These are phyloP conservation scores for Crithidia brevicula DNA, from an alignment of 208 protist genomes.

Conservation along the genomic window DNA sequence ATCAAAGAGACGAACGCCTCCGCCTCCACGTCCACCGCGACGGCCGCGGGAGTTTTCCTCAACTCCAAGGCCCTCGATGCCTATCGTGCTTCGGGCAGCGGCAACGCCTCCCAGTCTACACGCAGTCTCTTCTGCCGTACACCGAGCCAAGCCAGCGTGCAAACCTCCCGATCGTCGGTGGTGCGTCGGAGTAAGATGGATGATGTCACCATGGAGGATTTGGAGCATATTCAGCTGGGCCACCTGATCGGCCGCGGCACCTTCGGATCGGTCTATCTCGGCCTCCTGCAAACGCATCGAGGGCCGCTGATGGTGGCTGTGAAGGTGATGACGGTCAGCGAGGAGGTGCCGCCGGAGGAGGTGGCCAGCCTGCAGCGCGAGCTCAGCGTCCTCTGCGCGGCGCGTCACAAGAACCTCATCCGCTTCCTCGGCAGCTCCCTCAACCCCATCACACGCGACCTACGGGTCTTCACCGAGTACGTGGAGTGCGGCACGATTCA, in stretches of 20 bases:
- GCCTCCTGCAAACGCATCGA: slow-evolving; percentile 43
- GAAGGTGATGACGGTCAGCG: slow-evolving; percentile 57
- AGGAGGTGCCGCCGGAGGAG: slow-evolving; percentile 34
- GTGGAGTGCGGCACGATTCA: slow-evolving; percentile 75
- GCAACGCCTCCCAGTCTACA: too few relatives aligned
- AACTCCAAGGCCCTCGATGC: slow-evolving; percentile 32
- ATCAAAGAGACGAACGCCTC: too few relatives aligned
- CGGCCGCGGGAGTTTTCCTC: slow-evolving; percentile 15
- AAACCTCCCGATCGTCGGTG: slow-evolving; percentile 52
- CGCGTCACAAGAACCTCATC: slow-evolving; percentile 76
- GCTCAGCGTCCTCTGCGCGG: slow-evolving; percentile 60
- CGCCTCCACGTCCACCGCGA: too few relatives aligned
- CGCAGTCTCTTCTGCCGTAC: slow-evolving; percentile 8
- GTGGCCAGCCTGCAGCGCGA: slow-evolving; percentile 55
- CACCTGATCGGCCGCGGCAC: slow-evolving; percentile 64
- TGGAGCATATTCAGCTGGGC: slow-evolving; percentile 52
- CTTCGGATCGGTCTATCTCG: slow-evolving; percentile 65
- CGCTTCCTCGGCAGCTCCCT: slow-evolving; percentile 69
- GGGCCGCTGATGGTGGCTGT: slow-evolving; percentile 67
- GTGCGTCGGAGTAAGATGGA: slow-evolving; percentile 53
- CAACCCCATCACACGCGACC: slow-evolving; percentile 34
- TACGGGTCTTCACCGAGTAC: slow-evolving; percentile 83
- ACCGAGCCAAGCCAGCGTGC: slow-evolving; percentile 36
- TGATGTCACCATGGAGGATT: slow-evolving; percentile 42
- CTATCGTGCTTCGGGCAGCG: slow-evolving; percentile 13